Evolutionary conservation across 179 eudicot species (phyloP), one percentile per base, ranked within the genome.

Genomic region (Beta corolliflora): DNA sequence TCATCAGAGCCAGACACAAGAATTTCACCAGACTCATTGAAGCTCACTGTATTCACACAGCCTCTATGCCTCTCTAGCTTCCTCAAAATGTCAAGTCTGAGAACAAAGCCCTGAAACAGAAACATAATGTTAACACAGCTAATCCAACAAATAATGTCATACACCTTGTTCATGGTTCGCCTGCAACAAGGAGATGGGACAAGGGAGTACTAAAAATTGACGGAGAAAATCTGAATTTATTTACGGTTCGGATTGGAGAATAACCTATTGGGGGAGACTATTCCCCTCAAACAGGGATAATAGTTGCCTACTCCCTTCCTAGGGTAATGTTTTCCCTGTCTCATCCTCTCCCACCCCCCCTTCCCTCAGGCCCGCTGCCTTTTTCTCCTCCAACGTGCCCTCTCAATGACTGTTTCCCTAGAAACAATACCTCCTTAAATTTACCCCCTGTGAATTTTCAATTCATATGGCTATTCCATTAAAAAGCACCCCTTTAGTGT

Each of bases 1-100:
- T 97, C 99, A 84, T 97, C 99, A 66, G 98, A 94, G 61, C 98
- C 98, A 3, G 97, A 93, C 78, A 94, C 86, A 73, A 94, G 94
- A 81, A 91, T 80, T 53, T 94, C 94, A 77, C 99, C 98, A 76
- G 88, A 86, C 68, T 80, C 86, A 83, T 88, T 97, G 77, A 97
- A 94, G 90, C 94, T 88, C 82, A 97, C 88, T 12, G 98, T 92
- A 87, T 97, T 97, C 60, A 97, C 99, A 83, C 99, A 97, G 56
- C 98, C 99, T 83, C 84, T 85, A 90, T 97, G 99, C 81, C 89
- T 89, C 66, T 89, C 93, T 82, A 94, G 90, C 88, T 88, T 93
- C 83, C 89, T 88, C 23, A 80, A 79, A 84, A 94, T 66, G 81
- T 86, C 97, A 77, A 94, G 89, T 63, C 90, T 89, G 60, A 93